Percentiles rank a stretch among this genome's conserved stretches.
These are phyloP conservation scores for Russula sp. DNA, from an alignment of 768 basidiomycete species.

Conservation along the genomic window DNA sequence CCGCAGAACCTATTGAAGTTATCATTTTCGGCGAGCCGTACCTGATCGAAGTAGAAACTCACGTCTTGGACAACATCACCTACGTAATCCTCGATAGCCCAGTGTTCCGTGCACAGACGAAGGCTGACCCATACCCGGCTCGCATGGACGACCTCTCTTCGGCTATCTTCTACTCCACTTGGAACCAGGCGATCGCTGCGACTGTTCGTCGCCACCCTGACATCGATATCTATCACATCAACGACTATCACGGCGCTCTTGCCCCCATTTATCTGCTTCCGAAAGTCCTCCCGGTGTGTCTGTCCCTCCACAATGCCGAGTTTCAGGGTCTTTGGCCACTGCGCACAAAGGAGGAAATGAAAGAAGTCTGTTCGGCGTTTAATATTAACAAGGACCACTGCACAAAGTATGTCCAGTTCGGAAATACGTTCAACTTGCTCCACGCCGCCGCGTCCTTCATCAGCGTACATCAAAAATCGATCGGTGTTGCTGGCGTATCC, in stretches of 20 bases:
- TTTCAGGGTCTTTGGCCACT: slow-evolving; percentile 97
- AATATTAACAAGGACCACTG: slow-evolving; percentile 95
- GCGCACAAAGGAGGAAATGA: slow-evolving; percentile 96
- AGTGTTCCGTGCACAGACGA: slow-evolving; percentile 95
- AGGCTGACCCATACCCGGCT: slow-evolving; percentile 91
- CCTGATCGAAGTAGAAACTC: slow-evolving; percentile 92
- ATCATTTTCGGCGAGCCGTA: slow-evolving; percentile 95
- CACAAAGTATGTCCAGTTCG: slow-evolving; percentile 96
- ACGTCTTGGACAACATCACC: slow-evolving; percentile 90
- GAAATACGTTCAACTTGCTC: slow-evolving; percentile 94
- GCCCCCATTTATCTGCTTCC: slow-evolving; percentile 89
- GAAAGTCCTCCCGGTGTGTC: slow-evolving; percentile 82
- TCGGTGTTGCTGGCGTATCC: slow-evolving; percentile 94
- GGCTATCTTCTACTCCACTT: slow-evolving; percentile 96
- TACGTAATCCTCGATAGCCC: slow-evolving; percentile 92
- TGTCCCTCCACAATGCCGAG: slow-evolving; percentile 94
- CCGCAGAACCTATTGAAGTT: slow-evolving; percentile 90
- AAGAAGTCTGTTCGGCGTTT: slow-evolving; percentile 96
- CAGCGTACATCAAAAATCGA: slow-evolving; percentile 84
- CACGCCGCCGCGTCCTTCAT: slow-evolving; percentile 93
- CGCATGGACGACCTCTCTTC: slow-evolving; percentile 97
- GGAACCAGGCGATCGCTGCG: slow-evolving; percentile 95
- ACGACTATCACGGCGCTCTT: slow-evolving; percentile 92
- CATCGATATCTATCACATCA: slow-evolving; percentile 92
- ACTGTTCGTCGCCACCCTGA: slow-evolving; percentile 81